These are phyloP conservation scores for Amniculicola lignicola DNA, from an alignment of 495 filamentous ascomycete genomes.

Conservation along the genomic window DNA sequence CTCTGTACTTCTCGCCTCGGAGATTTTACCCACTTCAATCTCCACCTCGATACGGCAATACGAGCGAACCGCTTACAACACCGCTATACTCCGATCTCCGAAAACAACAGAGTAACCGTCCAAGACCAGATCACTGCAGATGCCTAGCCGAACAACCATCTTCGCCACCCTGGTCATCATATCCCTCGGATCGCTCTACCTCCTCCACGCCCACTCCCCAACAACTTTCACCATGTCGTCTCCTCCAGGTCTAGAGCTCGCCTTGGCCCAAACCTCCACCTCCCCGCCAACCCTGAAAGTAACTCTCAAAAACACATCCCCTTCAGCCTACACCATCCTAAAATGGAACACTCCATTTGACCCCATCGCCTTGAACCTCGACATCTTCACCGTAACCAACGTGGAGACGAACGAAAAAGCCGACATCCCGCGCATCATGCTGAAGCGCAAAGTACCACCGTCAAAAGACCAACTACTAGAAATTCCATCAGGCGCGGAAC, in stretches of 20 bases:
- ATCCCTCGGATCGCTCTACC: slow-evolving; percentile 23
- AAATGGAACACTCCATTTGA: slow-evolving; percentile 32
- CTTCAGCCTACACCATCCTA: slow-evolving; percentile 26
- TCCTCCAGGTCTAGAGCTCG: slow-evolving; percentile 20
- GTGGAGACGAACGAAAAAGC: slow-evolving; percentile 17
- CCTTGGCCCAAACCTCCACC: slow-evolving; percentile 26
- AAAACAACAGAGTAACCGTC: too few species aligned
- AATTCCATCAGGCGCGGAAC: slow-evolving; percentile 22
- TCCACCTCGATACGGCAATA: too few species aligned
- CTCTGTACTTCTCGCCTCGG: too few species aligned
- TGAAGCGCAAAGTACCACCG: slow-evolving; percentile 26
- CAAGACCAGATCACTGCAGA: too few species aligned
- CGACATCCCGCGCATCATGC: slow-evolving; percentile 11
- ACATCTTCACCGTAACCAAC: slow-evolving; percentile 20
- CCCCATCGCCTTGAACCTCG: slow-evolving; percentile 20
- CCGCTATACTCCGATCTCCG: too few species aligned
- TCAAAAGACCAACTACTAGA: slow-evolving; percentile 18
- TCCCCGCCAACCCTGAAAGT: slow-evolving; percentile 19
- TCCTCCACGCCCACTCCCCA: slow-evolving; percentile 16
- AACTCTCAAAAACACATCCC: slow-evolving; percentile 24
- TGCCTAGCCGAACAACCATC: slow-evolving; percentile 19
- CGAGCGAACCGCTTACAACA: too few species aligned
- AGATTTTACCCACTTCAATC: too few species aligned
- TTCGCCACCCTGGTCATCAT: slow-evolving; percentile 20
- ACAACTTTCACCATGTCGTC: slow-evolving; percentile 13